Conservation (phyloP, 2,329 filamentous ascomycete genomes). For the Penicillium sp. region DNA sequence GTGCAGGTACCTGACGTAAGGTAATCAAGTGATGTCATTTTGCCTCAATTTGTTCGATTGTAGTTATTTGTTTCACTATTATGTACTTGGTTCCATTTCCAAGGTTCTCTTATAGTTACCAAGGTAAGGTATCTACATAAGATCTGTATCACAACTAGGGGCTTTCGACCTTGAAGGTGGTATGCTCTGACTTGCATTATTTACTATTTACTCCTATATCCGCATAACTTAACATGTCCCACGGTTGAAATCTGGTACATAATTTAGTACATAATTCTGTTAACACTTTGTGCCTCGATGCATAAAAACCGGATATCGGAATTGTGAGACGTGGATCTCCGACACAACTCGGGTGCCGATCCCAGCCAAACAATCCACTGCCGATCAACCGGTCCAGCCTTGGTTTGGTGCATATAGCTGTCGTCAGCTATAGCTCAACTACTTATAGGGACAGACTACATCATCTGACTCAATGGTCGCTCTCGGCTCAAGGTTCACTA, state of each 20-base stretch:
- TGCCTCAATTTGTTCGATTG: background rate
- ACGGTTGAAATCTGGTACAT: background rate
- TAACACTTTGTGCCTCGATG: background rate
- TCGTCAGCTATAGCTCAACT: background rate
- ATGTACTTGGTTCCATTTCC: background rate
- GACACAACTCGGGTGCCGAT: constrained; percentile 6
- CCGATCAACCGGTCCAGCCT: constrained; percentile 5
- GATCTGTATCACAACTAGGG: too few species aligned
- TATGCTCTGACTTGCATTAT: background rate
- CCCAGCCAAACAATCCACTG: constrained; percentile 5
- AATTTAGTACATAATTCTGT: too few species aligned
- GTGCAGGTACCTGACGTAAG: constrained; percentile 25
- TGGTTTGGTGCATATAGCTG: background rate
- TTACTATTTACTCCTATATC: background rate
- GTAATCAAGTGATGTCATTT: constrained; percentile 22
- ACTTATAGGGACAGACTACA: background rate
- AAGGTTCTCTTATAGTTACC: background rate
- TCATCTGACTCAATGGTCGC: background rate
- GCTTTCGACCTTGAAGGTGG: background rate
- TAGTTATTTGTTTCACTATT: background rate
- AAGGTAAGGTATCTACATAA: background rate
- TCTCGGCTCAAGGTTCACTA: background rate
- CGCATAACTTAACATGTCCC: background rate
- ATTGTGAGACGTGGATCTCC: background rate
- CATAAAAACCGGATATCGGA: background rate